Evolutionary conservation across 768 basidiomycete species (phyloP), one percentile per base, ranked within the genome.

Genomic region (Harrya chromipes): DNA sequence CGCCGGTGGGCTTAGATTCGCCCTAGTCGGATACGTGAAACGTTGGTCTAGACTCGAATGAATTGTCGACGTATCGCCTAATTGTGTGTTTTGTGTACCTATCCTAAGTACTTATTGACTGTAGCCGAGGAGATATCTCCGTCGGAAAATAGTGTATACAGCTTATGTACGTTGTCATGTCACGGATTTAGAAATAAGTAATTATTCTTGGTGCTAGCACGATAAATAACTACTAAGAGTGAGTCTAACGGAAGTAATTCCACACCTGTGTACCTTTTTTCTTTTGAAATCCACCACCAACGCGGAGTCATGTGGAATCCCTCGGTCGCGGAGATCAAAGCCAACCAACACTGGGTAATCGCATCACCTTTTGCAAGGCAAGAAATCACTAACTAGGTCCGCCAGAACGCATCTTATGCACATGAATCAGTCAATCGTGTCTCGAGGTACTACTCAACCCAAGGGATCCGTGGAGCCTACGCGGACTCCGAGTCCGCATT

Each of bases 321-420:
- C 35, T 40, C 14, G 40, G 38, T 65, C 65, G 63, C 65, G 65
- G 65, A 67, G 65, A 65, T 67, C 63, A 53, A 67, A 33, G 33
- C 33, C 33, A 29, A 59, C 52, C 33, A 36, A 7, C 27, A 38
- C 39, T 19, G 35, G 52, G 51, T 10, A 55, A 49, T 45, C 11
- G 40, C 24, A 53, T 47, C 52, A 37, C 50, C 43, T 44, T 34
- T 16, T 20, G 34, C 14, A 11, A 24, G 49, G 24, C n/a, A 24
- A 4, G 20, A 36, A 31, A 40, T 37, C 40, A 33, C 46, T 41
- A 47, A 48, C 33, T n/a, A n/a, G n/a, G n/a, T n/a, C n/a, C n/a
- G n/a, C n/a, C n/a, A n/a, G n/a, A n/a, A n/a, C n/a, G n/a, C n/a
- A n/a, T n/a, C n/a, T n/a, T n/a, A n/a, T n/a, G n/a, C n/a, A n/a